These are phyloP conservation scores for Argentina anserina DNA, from an alignment of 306 rosid species.

Conservation along the genomic window DNA sequence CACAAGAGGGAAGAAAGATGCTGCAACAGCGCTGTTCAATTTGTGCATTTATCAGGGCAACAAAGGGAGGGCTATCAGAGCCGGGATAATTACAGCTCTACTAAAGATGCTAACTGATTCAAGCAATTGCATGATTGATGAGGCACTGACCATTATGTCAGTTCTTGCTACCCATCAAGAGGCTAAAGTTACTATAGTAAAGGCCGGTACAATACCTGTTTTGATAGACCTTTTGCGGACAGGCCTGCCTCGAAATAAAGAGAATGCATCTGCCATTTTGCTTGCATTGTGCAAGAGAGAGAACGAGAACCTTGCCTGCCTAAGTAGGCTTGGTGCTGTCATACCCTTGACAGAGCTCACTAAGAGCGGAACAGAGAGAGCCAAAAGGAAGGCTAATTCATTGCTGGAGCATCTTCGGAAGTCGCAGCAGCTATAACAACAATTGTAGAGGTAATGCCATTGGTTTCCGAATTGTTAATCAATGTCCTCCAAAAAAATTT, in stretches of 20 bases:
- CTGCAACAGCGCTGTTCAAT: slow-evolving; percentile 89
- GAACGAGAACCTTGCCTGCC: slow-evolving; percentile 62
- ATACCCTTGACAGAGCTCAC: slow-evolving; percentile 81
- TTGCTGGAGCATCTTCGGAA: slow-evolving; percentile 81
- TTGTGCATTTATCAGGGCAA: slow-evolving; percentile 95
- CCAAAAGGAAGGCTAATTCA: slow-evolving; percentile 86
- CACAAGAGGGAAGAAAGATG: slow-evolving; percentile 89
- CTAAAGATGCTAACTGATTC: slow-evolving; percentile 83
- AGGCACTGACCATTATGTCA: slow-evolving; percentile 88
- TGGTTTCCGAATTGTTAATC: slow-evolving; percentile 22
- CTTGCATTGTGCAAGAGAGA: slow-evolving; percentile 88
- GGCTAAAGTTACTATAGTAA: slow-evolving; percentile 71
- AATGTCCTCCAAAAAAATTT: slow-evolving; percentile 17
- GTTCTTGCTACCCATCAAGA: slow-evolving; percentile 94
- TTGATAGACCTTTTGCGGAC: slow-evolving; percentile 80
- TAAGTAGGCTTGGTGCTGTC: slow-evolving; percentile 84
- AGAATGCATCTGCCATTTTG: slow-evolving; percentile 83
- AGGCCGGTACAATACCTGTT: slow-evolving; percentile 86
- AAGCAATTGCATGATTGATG: slow-evolving; percentile 74
- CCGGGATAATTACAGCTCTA: slow-evolving; percentile 72
- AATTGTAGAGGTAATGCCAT: slow-evolving; percentile 28
- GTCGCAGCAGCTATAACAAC: slow-evolving; percentile 49
- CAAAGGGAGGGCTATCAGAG: slow-evolving; percentile 85
- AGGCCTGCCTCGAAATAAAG: slow-evolving; percentile 82
- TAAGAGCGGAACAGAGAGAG: slow-evolving; percentile 77